Evolutionary conservation across 1,284 basidiomycete species (phyloP).

Genomic region (Trametes sp.): DNA sequence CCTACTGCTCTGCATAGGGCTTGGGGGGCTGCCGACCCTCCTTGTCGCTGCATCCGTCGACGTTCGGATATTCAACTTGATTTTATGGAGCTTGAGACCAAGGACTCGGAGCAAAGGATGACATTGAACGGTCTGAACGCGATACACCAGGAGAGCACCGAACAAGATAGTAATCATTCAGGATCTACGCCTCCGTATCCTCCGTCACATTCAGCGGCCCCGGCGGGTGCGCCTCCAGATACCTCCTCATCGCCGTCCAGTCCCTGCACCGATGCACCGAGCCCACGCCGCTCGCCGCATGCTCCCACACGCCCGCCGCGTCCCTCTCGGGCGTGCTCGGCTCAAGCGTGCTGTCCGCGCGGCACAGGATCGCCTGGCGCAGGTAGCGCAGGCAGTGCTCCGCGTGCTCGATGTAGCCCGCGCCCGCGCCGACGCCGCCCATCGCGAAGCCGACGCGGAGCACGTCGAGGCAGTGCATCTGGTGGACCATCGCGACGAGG

Average conservation of each 20-base stretch:
- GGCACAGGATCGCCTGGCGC: conserved; percentile 46
- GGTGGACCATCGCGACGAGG: conserved; percentile 33
- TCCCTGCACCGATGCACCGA: conserved; percentile 42
- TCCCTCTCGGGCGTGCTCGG: conserved; percentile 35
- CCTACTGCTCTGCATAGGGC: no score
- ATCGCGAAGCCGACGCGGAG: conserved; percentile 33
- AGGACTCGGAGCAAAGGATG: no score
- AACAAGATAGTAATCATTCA: no score
- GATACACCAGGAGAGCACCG: no score
- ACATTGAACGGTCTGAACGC: no score
- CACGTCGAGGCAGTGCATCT: conserved; percentile 38
- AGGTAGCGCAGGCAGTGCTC: conserved; percentile 51
- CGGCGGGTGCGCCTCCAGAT: conserved; percentile 12
- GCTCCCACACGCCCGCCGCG: conserved; percentile 4
- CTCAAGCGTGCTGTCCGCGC: conserved; percentile 50
- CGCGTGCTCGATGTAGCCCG: conserved; percentile 46
- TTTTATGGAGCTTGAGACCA: no score
- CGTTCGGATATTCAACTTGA: no score
- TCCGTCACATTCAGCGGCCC: no score
- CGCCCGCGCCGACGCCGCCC: conserved; percentile 27
- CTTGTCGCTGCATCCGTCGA: no score
- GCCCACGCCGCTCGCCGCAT: conserved; percentile 28
- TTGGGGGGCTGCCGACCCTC: no score
- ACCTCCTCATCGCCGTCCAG: conserved; percentile 37
- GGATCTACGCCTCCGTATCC: no score